Evolutionary conservation across 306 rosid genomes (phyloP).

Genomic region (Malus domestica): DNA sequence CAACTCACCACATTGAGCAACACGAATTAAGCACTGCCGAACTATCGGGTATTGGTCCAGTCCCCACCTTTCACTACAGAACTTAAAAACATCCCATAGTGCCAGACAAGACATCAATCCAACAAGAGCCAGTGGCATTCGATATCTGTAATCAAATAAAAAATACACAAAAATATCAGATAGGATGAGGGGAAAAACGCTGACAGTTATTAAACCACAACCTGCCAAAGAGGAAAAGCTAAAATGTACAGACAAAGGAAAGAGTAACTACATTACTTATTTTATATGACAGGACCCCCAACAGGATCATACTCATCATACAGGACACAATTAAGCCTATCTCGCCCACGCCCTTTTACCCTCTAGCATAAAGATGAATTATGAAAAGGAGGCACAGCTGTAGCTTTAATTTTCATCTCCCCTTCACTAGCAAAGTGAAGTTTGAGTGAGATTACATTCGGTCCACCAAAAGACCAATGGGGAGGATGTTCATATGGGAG

Average conservation of each 20-base stretch:
- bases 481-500: neutral
- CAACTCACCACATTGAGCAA: conserved; percentile 72
- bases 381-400: neutral
- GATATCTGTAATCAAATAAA: conserved; percentile 51
- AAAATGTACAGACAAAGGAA: neutral
- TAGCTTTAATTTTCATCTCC: neutral
- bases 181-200: neutral
- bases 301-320: neutral
- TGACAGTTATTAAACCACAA: neutral
- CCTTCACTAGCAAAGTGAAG: neutral
- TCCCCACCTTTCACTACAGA: conserved; percentile 52
- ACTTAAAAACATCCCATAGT: conserved; percentile 77
- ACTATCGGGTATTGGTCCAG: conserved; percentile 54
- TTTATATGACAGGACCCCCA: neutral
- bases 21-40: conserved; percentile 52
- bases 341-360: no score
- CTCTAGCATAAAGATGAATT: neutral
- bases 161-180: conserved; percentile 12
- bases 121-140: conserved; percentile 78
- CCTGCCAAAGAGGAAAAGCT: neutral
- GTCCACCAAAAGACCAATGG: neutral
- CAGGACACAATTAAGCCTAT: neutral
- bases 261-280: neutral
- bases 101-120: conserved; percentile 77
- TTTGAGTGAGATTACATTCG: neutral